A percentile compares a stretch with the other conserved stretches of the same genome.
These are phyloP conservation scores for Anthracocystis panici-leucophaei DNA, from an alignment of 1,284 basidiomycete genomes.

Conservation along the genomic window DNA sequence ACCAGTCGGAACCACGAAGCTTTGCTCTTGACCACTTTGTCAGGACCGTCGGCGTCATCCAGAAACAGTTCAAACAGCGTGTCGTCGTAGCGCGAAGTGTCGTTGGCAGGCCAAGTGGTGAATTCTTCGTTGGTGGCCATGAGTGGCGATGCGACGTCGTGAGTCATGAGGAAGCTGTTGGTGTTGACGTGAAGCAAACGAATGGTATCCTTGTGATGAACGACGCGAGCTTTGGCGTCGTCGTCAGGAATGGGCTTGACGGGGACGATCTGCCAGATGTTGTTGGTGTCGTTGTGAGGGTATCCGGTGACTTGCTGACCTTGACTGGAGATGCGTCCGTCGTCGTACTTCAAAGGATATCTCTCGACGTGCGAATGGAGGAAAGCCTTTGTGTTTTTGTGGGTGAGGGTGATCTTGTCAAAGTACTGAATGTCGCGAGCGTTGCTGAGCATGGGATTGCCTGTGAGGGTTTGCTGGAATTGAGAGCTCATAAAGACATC, in stretches of 20 bases:
- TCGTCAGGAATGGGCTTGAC: slow-evolving; percentile 77
- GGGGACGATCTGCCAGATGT: slow-evolving; percentile 93
- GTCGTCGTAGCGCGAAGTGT: slow-evolving; percentile 70
- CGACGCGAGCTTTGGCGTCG: slow-evolving; percentile 83
- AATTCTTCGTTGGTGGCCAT: slow-evolving; percentile 99
- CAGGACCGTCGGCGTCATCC: slow-evolving; percentile 27
- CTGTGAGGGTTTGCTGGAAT: slow-evolving; percentile 94
- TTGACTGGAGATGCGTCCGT: slow-evolving; percentile 94
- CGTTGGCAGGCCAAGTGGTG: slow-evolving; percentile 75
- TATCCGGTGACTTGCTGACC: slow-evolving; percentile 99
- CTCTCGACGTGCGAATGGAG: slow-evolving; percentile 90
- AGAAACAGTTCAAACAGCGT: slow-evolving; percentile 65
- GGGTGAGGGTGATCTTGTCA: slow-evolving; percentile 86
- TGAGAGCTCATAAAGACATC: slow-evolving; percentile 97
- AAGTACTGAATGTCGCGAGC: slow-evolving; percentile 93
- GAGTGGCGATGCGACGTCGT: slow-evolving; percentile 96
- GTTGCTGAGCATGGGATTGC: slow-evolving; percentile 90
- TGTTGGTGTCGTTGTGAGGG: slow-evolving; percentile 91
- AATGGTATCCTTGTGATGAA: slow-evolving; percentile 87
- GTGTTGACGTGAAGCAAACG: slow-evolving; percentile 91
- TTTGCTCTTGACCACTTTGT: slow-evolving; percentile 49
- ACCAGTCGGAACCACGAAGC: slow-evolving; percentile 71
- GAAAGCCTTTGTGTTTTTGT: slow-evolving; percentile 92
- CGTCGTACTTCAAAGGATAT: slow-evolving; percentile 94
- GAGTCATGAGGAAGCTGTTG: slow-evolving; percentile 85